phyloP scores from a whole-genome alignment of 768 basidiomycete genomes.

The Floccularia luteovirens region DNA sequence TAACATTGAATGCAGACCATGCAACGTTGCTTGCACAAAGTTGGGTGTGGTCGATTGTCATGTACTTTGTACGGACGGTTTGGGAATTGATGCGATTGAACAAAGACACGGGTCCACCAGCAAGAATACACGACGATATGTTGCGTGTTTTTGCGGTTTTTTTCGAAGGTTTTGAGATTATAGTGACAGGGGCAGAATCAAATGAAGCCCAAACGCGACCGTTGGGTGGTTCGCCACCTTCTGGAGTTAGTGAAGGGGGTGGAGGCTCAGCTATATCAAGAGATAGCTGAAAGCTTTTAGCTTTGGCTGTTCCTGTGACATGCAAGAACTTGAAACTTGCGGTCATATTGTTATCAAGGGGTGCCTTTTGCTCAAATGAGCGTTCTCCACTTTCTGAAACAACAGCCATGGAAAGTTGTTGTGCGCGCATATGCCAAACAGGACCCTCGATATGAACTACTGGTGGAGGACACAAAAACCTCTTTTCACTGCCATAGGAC shows the following conservation, averaged over 20 bases:
- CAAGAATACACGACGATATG: conserved; percentile 84
- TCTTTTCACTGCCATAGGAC: conserved; percentile 93
- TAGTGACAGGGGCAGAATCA: conserved; percentile 86
- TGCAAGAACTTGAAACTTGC: conserved; percentile 90
- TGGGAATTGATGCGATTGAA: conserved; percentile 97
- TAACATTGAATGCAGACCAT: conserved; percentile 94
- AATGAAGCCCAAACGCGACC: conserved; percentile 88
- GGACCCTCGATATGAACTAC: conserved; percentile 91
- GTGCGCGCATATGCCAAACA: conserved; percentile 74
- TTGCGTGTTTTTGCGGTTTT: conserved; percentile 95
- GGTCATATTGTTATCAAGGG: conserved; percentile 76
- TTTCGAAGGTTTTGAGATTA: conserved; percentile 96
- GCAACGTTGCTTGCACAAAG: conserved; percentile 84
- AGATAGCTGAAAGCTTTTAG: conserved; percentile 83
- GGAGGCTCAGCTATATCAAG: conserved; percentile 80
- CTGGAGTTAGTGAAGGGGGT: conserved; percentile 36
- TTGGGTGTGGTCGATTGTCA: conserved; percentile 83
- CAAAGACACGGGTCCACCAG: conserved; percentile 83
- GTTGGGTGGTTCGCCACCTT: conserved; percentile 34
- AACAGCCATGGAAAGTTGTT: conserved; percentile 80
- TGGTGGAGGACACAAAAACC: conserved; percentile 90
- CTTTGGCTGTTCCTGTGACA: conserved; percentile 82
- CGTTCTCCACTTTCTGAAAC: conserved; percentile 80
- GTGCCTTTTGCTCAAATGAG: conserved; percentile 78
- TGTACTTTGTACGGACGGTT: conserved; percentile 95